phyloP scores from a whole-genome alignment of 306 rosid genomes.

The Lotus japonicus region DNA sequence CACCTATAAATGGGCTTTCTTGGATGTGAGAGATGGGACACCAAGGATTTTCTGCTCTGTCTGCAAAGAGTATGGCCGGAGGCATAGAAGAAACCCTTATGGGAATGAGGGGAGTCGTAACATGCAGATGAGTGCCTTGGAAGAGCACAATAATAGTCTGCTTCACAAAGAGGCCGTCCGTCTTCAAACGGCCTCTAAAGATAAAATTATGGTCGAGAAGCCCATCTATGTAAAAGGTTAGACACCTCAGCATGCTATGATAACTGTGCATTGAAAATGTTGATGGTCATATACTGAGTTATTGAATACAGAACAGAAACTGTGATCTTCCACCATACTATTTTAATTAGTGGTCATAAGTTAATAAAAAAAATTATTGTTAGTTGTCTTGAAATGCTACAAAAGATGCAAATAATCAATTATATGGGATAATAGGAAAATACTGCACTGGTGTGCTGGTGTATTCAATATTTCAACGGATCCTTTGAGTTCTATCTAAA shows the following conservation, averaged over 20 bases:
- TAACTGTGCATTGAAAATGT: not conserved
- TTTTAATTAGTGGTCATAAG: not conserved
- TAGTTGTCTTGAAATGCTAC: constrained; percentile 2
- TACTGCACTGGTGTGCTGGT: not conserved
- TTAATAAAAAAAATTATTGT: not conserved
- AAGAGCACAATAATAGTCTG: constrained; percentile 93
- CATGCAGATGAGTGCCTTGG: constrained; percentile 99
- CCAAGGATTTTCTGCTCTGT: constrained; percentile 96
- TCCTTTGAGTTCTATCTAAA: constrained; percentile 2
- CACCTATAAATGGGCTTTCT: constrained; percentile 97
- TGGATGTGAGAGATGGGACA: constrained; percentile 95
- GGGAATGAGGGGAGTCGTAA: constrained; percentile 99
- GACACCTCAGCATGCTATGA: constrained; percentile 21
- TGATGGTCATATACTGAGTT: not conserved
- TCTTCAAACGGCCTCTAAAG: constrained; percentile 94
- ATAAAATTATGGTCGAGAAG: constrained; percentile 76
- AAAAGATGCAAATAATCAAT: constrained; percentile 1
- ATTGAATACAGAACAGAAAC: not conserved
- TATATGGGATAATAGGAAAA: not conserved
- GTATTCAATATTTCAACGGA: not conserved
- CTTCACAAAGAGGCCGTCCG: constrained; percentile 99
- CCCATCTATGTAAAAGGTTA: constrained; percentile 90
- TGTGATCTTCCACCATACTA: constrained; percentile 1
- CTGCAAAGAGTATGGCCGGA: constrained; percentile 92
- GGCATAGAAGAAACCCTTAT: constrained; percentile 94